Base-by-base conservation (phyloP, 768 basidiomycete genomes). In the Russula olivacea region DNA sequence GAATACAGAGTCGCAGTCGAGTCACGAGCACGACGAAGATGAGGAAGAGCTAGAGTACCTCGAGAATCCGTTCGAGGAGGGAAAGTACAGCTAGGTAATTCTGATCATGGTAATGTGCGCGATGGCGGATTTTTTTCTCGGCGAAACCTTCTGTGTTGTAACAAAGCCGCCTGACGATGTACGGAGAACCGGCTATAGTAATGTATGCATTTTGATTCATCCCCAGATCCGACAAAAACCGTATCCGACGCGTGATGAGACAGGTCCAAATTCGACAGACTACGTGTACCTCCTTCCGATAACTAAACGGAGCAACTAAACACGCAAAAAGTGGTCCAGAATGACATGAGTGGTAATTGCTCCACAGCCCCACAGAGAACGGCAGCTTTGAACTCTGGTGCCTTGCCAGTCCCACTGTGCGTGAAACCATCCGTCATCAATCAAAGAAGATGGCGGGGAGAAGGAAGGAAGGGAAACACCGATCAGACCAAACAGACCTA, bases 401-500 rank as follows among this genome's bases (percentile, higher is more conserved):
- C 87, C 45, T 77, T 73, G 68, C 86, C 77, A 95, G 76, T 2
- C 92, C 91, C 66, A 93, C 91, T 93, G 68, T 0, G 17, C 10
- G 14, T 28, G 36, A 34, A 53, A 65, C 19, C 41, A 58, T 10
- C 36, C 59, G 17, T 61, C 61, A 11, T 50, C 58, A 41, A 59
- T 49, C 45, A 48, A 58, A 12, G 53, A 25, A 38, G 30, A 55
- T 19, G 53, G 15, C 58, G 36, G 54, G 40, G 32, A 58, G 40
- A 43, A 21, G 19, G 32, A 34, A 9, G 4, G 11, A 28, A 14
- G 25, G 25, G 14, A 28, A 19, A 81, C 67, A 93, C 93, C 90
- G 68, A 96, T 97, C 66, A 96, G 77, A 21, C 94, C 95, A 71
- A 96, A 98, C 52, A 98, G 76, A 6, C 95, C 95, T 73, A 97